A percentile compares a stretch with the other conserved stretches of the same genome.
phyloP scores from a whole-genome alignment of 1,284 basidiomycete genomes.

The Taiwanofungus camphoratus region DNA sequence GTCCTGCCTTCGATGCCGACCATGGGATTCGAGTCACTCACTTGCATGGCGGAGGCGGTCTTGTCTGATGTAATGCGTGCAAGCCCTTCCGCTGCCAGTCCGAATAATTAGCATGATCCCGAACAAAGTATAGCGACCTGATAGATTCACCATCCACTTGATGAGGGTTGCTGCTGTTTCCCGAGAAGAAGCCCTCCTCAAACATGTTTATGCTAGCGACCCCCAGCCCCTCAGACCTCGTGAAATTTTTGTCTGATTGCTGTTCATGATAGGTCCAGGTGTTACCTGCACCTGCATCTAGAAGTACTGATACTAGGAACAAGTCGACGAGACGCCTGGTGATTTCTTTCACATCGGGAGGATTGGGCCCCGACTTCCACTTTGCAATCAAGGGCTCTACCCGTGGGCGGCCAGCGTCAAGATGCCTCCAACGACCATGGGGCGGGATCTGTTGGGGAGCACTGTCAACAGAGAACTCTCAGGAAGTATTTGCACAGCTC shows the following conservation, averaged over 20 bases:
- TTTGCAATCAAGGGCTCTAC: slow-evolving; percentile 52
- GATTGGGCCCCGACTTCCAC: slow-evolving; percentile 45
- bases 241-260: slow-evolving; percentile 52
- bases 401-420: slow-evolving; percentile 64
- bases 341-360: slow-evolving; percentile 54
- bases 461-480: no score
- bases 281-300: slow-evolving; percentile 91
- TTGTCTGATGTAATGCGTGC: slow-evolving; percentile 56
- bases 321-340: slow-evolving; percentile 80
- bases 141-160: slow-evolving; percentile 73
- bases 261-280: slow-evolving; percentile 76
- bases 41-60: slow-evolving; percentile 77
- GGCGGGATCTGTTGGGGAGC: slow-evolving; percentile 63
- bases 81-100: slow-evolving; percentile 62
- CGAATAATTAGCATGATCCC: neutral
- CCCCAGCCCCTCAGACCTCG: slow-evolving; percentile 86
- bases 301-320: slow-evolving; percentile 88
- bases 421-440: slow-evolving; percentile 89
- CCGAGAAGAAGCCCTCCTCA: slow-evolving; percentile 73
- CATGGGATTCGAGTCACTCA: slow-evolving; percentile 76
- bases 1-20: slow-evolving; percentile 86
- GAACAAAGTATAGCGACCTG: neutral
- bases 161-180: slow-evolving; percentile 54
- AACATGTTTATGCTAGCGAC: slow-evolving; percentile 94
- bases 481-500: no score